Evolutionary conservation across 164 flowering plant species (phyloP).

Genomic region (Magnolia kwangsiensis): DNA sequence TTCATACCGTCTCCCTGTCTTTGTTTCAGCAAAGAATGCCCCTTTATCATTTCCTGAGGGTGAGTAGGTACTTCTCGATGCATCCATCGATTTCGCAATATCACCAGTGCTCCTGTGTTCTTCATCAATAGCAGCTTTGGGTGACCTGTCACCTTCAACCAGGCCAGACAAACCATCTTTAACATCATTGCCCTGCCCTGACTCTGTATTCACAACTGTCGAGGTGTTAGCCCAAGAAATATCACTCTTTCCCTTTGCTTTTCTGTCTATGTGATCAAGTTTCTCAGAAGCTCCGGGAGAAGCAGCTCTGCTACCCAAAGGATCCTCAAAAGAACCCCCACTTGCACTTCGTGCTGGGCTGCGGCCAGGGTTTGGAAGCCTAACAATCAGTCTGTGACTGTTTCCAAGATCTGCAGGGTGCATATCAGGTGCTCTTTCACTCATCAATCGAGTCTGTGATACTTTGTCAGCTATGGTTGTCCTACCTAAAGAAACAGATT

Average conservation of each 20-base stretch:
- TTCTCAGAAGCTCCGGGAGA: conserved; percentile 57
- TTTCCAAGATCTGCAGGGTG: conserved; percentile 41
- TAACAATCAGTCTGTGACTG: conserved; percentile 68
- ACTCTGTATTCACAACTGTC: conserved; percentile 47
- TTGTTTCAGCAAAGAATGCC: conserved; percentile 1
- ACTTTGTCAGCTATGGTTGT: conserved; percentile 42
- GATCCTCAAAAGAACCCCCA: conserved; percentile 44
- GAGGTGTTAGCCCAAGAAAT: conserved; percentile 27
- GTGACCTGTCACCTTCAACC: conserved; percentile 53
- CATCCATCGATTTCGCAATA: conserved; percentile 13
- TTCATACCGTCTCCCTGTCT: conserved; percentile 37
- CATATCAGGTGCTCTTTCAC: conserved; percentile 46
- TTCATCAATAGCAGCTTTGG: conserved; percentile 36
- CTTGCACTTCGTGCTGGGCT: conserved; percentile 44
- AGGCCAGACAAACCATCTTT: conserved; percentile 48
- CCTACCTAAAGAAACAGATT: conserved; percentile 35
- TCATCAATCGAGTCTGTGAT: conserved; percentile 36
- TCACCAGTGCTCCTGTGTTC: conserved; percentile 36
- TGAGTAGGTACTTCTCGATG: conserved; percentile 13
- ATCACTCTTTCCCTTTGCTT: conserved; percentile 45
- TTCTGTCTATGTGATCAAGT: conserved; percentile 46
- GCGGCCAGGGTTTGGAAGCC: conserved; percentile 60
- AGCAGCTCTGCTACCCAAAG: conserved; percentile 37
- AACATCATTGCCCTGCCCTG: conserved; percentile 57
- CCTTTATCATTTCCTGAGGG: conserved; percentile 24